Evolutionary conservation across 306 rosid genomes (phyloP).

Genomic region (Carpinus viminea): DNA sequence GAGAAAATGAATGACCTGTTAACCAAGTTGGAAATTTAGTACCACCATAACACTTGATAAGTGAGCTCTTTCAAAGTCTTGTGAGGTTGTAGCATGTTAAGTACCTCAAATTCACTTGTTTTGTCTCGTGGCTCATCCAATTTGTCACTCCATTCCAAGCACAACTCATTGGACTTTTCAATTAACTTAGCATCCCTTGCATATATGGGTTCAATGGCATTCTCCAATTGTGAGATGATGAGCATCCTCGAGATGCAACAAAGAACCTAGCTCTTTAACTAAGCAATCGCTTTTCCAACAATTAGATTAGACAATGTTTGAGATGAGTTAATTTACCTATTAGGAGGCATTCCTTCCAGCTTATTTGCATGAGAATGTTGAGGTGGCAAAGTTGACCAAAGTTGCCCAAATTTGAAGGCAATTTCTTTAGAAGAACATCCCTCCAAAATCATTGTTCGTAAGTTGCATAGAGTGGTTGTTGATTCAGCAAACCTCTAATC

Average conservation of each 20-base stretch:
- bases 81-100: slow-evolving; percentile 5
- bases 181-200: too few relatives aligned
- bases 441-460: not conserved
- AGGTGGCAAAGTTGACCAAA: too few relatives aligned
- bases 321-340: not conserved
- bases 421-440: not conserved
- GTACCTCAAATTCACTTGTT: not conserved
- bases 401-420: too few relatives aligned
- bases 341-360: not conserved
- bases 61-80: not conserved
- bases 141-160: too few relatives aligned
- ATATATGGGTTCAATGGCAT: too few relatives aligned
- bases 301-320: too few relatives aligned
- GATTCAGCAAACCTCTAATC: too few relatives aligned
- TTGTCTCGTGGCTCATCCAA: not conserved
- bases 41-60: not conserved
- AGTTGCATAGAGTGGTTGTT: slow-evolving; percentile 1
- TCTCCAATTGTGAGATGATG: too few relatives aligned
- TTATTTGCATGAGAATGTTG: too few relatives aligned
- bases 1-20: not conserved
- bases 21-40: slow-evolving; percentile 2
- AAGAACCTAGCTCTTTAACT: too few relatives aligned
- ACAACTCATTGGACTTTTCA: too few relatives aligned
- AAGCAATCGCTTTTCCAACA: too few relatives aligned
- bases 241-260: not conserved